A percentile compares a stretch with the other conserved stretches of the same genome.
phyloP scores from a whole-genome alignment of 768 basidiomycete species.

The Stropharia rugosoannulata region DNA sequence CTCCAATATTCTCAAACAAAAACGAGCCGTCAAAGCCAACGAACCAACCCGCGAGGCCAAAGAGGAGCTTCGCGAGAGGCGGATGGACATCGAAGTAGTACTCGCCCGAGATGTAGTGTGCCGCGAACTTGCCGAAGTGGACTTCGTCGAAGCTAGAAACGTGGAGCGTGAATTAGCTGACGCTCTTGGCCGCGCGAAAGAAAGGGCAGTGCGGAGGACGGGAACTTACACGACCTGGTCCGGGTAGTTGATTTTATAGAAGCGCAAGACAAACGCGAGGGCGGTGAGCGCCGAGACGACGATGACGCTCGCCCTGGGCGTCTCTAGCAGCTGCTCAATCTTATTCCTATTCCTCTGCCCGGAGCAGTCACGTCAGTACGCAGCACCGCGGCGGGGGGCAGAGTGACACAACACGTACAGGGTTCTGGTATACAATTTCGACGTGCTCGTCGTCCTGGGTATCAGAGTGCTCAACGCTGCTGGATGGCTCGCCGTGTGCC shows the following conservation, averaged over 20 bases:
- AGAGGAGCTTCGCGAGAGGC: constrained; percentile 93
- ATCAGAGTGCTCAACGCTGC: constrained; percentile 22
- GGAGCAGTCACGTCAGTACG: background rate
- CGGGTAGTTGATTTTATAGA: constrained; percentile 93
- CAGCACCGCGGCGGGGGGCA: background rate
- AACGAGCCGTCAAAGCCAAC: constrained; percentile 96
- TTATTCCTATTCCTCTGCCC: constrained; percentile 54
- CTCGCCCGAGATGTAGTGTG: constrained; percentile 87
- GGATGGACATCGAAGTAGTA: constrained; percentile 99
- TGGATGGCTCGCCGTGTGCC: constrained; percentile 16
- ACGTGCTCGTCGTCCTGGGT: constrained; percentile 55
- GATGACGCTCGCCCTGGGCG: constrained; percentile 56
- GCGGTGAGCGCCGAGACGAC: constrained; percentile 67
- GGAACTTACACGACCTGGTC: constrained; percentile 88
- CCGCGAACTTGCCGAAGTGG: constrained; percentile 97
- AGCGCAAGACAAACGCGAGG: constrained; percentile 79
- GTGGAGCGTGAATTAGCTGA: background rate
- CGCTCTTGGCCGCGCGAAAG: background rate
- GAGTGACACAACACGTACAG: constrained; percentile 32
- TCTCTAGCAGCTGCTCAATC: constrained; percentile 63
- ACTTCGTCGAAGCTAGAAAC: constrained; percentile 90
- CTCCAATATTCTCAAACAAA: constrained; percentile 93
- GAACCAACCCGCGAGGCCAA: constrained; percentile 93
- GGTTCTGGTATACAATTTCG: constrained; percentile 45
- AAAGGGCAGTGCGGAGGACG: background rate